A percentile compares a stretch with the other conserved stretches of the same genome.
Conservation (phyloP, 768 basidiomycete species). For the Auriscalpium orientale region DNA sequence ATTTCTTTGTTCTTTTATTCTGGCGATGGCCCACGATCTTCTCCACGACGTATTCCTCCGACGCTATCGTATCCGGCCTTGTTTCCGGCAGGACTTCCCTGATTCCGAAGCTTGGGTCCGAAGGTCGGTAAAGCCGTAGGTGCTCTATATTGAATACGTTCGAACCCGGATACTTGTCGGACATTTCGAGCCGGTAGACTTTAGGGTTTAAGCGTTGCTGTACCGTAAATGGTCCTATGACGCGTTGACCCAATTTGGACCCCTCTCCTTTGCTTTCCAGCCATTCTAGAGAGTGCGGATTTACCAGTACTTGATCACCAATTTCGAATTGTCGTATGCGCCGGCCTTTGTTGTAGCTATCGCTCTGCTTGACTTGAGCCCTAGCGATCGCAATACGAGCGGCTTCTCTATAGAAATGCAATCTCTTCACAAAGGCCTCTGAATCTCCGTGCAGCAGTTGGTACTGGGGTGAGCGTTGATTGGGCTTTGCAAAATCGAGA, state of each 20-base stretch:
- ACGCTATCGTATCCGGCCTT: not conserved
- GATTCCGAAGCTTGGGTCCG: slow-evolving; percentile 11
- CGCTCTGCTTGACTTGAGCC: slow-evolving; percentile 8
- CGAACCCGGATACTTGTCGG: slow-evolving; percentile 14
- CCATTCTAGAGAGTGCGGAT: slow-evolving; percentile 11
- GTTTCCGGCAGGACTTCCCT: not conserved
- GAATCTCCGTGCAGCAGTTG: too few species aligned
- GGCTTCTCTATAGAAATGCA: too few species aligned
- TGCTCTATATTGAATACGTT: slow-evolving; percentile 19
- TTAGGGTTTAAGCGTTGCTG: slow-evolving; percentile 16
- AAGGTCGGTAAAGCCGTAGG: slow-evolving; percentile 15
- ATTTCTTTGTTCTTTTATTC: too few species aligned
- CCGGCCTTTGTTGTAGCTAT: slow-evolving; percentile 12
- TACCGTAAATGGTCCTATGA: slow-evolving; percentile 19
- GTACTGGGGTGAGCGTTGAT: not conserved
- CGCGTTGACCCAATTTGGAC: slow-evolving; percentile 15
- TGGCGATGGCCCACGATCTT: too few species aligned
- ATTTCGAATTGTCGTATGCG: slow-evolving; percentile 9
- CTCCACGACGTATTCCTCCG: too few species aligned
- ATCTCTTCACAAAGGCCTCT: too few species aligned
- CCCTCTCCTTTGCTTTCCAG: slow-evolving; percentile 15
- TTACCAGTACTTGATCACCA: slow-evolving; percentile 6
- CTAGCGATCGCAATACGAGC: not conserved
- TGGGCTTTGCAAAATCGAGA: not conserved
- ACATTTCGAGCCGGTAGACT: slow-evolving; percentile 15